phyloP scores from a whole-genome alignment of 257 asterid genomes.

The Nicotiana tomentosiformis region DNA sequence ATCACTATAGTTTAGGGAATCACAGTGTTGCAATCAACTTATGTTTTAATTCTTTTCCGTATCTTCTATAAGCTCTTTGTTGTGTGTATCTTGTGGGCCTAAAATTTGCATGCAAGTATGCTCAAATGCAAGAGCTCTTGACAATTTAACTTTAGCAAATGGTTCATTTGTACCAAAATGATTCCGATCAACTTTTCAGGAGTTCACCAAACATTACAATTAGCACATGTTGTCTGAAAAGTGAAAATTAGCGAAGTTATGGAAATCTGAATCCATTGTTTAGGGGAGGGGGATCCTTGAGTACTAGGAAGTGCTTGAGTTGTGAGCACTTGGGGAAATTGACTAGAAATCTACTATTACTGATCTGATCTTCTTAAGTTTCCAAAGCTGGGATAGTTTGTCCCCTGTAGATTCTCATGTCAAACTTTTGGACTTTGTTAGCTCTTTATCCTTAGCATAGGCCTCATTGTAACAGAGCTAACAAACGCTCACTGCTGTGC shows the following conservation, averaged over 20 bases:
- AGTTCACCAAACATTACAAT: neutral
- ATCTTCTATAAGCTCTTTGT: neutral
- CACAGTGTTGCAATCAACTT: neutral
- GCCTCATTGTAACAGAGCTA: too few relatives aligned
- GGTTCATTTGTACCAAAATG: neutral
- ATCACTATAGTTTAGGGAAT: neutral
- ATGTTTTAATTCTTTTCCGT: neutral
- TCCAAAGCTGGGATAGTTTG: too few relatives aligned
- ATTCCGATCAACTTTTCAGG: neutral
- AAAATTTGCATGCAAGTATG: neutral
- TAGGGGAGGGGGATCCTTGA: neutral
- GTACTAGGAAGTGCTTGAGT: neutral
- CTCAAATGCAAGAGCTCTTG: neutral
- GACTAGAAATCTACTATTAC: neutral
- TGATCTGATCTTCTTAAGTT: neutral
- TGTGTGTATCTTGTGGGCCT: neutral
- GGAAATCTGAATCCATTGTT: neutral
- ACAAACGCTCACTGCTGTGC: too few relatives aligned
- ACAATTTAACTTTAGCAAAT: neutral
- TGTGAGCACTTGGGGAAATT: neutral
- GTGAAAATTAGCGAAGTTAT: neutral
- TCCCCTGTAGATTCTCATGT: too few relatives aligned
- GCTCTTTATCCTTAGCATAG: too few relatives aligned
- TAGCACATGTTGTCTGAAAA: neutral
- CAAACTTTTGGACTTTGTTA: too few relatives aligned